These are phyloP conservation scores for Simplicillium sp. DNA, from an alignment of 2,329 filamentous ascomycete genomes.

Conservation along the genomic window DNA sequence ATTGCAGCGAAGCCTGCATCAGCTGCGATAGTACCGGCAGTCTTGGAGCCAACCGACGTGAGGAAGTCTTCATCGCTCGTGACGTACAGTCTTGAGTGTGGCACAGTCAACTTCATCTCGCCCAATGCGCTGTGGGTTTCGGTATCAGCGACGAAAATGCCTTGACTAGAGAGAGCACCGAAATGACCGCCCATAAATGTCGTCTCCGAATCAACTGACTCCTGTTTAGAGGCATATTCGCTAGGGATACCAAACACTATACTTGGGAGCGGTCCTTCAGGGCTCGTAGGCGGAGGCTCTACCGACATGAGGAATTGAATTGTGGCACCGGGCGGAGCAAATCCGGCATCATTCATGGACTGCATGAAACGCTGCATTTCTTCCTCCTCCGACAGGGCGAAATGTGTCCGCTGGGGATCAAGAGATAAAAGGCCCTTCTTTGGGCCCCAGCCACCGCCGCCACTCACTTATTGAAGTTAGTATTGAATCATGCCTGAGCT, in stretches of 20 bases:
- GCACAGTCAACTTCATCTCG: conserved; percentile 24
- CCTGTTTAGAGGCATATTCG: conserved; percentile 4
- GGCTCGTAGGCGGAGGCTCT: conserved; percentile 15
- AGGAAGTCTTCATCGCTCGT: background rate
- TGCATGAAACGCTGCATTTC: conserved; percentile 44
- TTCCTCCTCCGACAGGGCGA: conserved; percentile 34
- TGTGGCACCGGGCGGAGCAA: conserved; percentile 53
- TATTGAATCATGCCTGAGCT: conserved; percentile 1
- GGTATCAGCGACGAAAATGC: conserved; percentile 40
- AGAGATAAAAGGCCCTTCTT: conserved; percentile 73
- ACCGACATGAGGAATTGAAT: conserved; percentile 55
- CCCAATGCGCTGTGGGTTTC: conserved; percentile 7
- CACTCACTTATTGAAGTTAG: conserved; percentile 46
- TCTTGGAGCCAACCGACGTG: background rate
- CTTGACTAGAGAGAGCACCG: conserved; percentile 52
- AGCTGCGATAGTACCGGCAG: conserved; percentile 7
- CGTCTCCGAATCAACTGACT: conserved; percentile 3
- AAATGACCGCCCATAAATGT: conserved; percentile 37
- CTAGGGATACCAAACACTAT: conserved; percentile 24
- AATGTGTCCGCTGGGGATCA: conserved; percentile 55
- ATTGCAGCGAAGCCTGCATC: conserved; percentile 1
- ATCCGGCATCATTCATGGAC: conserved; percentile 34
- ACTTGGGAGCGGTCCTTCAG: conserved; percentile 7
- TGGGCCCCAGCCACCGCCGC: conserved; percentile 75
- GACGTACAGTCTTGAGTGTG: conserved; percentile 20